A percentile compares a stretch with the other conserved stretches of the same genome.
These are phyloP conservation scores for Podospora appendiculata DNA, from an alignment of 495 filamentous ascomycete genomes.

Conservation along the genomic window DNA sequence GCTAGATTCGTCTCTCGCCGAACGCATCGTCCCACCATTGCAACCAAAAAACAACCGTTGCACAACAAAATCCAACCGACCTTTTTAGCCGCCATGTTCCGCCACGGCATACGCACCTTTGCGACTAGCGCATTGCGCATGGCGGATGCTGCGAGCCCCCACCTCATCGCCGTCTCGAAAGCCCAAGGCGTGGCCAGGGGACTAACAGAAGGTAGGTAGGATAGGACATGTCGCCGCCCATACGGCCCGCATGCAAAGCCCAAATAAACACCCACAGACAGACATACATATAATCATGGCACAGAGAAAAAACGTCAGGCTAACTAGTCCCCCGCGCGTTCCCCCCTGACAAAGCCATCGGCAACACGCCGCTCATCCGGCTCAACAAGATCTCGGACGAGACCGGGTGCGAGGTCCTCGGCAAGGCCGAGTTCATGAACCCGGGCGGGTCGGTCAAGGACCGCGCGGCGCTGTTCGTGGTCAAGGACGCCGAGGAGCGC, in stretches of 20 bases:
- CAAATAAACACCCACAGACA: no score
- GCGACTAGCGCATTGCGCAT: constrained; percentile 40
- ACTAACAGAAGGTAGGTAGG: constrained; percentile 67
- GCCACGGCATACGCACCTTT: constrained; percentile 41
- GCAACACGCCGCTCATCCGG: constrained; percentile 91
- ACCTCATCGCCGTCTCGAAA: constrained; percentile 54
- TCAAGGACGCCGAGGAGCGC: constrained; percentile 85
- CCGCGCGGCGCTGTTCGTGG: constrained; percentile 88
- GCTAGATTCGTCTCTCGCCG: no score
- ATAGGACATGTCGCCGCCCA: neutral
- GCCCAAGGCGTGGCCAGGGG: constrained; percentile 80
- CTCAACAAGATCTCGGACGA: constrained; percentile 81
- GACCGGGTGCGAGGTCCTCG: constrained; percentile 89
- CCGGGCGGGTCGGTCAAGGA: constrained; percentile 96
- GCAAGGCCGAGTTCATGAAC: constrained; percentile 98
- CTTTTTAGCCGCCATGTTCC: constrained; percentile 36
- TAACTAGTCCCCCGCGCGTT: no score
- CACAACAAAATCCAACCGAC: neutral
- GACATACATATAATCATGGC: no score
- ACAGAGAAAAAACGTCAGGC: neutral
- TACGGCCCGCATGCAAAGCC: no score
- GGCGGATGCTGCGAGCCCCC: constrained; percentile 15
- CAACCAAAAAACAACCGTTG: no score
- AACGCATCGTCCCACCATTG: no score
- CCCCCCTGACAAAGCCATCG: constrained; percentile 90